Conservation (phyloP, 345 rosid species). For the Murraya paniculata region DNA sequence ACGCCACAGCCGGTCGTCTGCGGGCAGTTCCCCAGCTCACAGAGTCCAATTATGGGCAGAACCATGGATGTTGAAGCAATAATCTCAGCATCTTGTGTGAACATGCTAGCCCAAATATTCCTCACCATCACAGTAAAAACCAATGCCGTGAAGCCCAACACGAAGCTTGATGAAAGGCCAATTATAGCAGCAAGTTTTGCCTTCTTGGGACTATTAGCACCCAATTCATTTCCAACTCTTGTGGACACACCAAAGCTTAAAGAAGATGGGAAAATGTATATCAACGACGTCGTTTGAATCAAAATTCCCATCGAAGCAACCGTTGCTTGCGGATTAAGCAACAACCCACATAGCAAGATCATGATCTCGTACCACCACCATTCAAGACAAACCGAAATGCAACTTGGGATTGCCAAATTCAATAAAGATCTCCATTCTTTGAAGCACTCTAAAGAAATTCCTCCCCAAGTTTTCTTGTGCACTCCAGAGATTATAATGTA, state of each 20-base stretch:
- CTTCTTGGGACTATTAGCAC: conserved; percentile 53
- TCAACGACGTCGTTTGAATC: conserved; percentile 77
- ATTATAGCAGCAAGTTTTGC: conserved; percentile 61
- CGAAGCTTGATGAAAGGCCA: conserved; percentile 56
- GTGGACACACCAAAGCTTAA: conserved; percentile 72
- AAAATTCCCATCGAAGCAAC: conserved; percentile 90
- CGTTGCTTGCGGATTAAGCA: conserved; percentile 68
- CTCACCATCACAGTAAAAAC: conserved; percentile 50
- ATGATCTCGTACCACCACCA: conserved; percentile 99
- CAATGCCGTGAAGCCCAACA: conserved; percentile 54
- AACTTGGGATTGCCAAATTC: conserved; percentile 73
- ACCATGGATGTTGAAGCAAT: conserved; percentile 58
- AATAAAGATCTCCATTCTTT: conserved; percentile 55
- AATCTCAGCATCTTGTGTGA: conserved; percentile 63
- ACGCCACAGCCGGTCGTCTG: conserved; percentile 87
- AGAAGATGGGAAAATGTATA: conserved; percentile 91
- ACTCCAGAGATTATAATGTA: conserved; percentile 56
- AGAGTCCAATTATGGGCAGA: conserved; percentile 76
- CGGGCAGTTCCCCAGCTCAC: conserved; percentile 91
- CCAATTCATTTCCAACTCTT: conserved; percentile 76
- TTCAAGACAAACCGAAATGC: conserved; percentile 85
- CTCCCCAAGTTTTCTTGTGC: conserved; percentile 64
- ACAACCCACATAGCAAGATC: conserved; percentile 72
- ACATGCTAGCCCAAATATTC: conserved; percentile 68
- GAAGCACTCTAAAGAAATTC: conserved; percentile 52